Percentiles rank a stretch among this genome's conserved stretches.
phyloP scores from a whole-genome alignment of 2,329 filamentous ascomycete genomes.

The Cladosporium oxysporum region DNA sequence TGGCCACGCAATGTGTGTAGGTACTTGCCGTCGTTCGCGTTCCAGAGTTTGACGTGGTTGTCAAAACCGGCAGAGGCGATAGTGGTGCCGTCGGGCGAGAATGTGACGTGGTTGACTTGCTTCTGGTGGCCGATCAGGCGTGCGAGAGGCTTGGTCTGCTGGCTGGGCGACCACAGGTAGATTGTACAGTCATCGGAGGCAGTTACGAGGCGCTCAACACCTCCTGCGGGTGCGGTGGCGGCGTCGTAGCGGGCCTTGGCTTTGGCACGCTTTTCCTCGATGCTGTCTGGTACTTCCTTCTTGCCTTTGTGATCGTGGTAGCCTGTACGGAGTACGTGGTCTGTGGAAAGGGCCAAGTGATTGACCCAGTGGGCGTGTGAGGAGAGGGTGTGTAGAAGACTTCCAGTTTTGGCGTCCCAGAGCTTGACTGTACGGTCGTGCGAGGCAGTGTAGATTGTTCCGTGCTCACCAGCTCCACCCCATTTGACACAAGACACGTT shows the following conservation, averaged over 20 bases:
- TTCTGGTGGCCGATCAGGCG: conserved; percentile 93
- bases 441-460: conserved; percentile 72
- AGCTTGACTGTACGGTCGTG: conserved; percentile 92
- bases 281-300: conserved; percentile 62
- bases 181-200: conserved; percentile 96
- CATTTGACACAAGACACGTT: conserved; percentile 89
- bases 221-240: conserved; percentile 61
- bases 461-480: conserved; percentile 75
- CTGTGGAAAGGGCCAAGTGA: conserved; percentile 88
- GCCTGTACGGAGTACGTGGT: conserved; percentile 81
- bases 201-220: conserved; percentile 83
- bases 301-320: conserved; percentile 82
- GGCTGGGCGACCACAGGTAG: conserved; percentile 87
- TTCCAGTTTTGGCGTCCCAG: conserved; percentile 81
- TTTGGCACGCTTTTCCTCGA: conserved; percentile 70
- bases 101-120: conserved; percentile 92
- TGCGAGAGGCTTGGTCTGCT: conserved; percentile 79
- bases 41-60: conserved; percentile 94
- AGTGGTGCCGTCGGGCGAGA: conserved; percentile 83
- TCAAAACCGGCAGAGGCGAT: conserved; percentile 91
- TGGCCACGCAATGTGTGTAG: conserved; percentile 86
- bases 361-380: conserved; percentile 95
- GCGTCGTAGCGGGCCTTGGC: conserved; percentile 83
- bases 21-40: conserved; percentile 73
- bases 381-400: conserved; percentile 74